Evolutionary conservation across 2,329 filamentous ascomycete genomes (phyloP), one percentile per base, ranked within the genome.

Genomic region (Graphium sp.): DNA sequence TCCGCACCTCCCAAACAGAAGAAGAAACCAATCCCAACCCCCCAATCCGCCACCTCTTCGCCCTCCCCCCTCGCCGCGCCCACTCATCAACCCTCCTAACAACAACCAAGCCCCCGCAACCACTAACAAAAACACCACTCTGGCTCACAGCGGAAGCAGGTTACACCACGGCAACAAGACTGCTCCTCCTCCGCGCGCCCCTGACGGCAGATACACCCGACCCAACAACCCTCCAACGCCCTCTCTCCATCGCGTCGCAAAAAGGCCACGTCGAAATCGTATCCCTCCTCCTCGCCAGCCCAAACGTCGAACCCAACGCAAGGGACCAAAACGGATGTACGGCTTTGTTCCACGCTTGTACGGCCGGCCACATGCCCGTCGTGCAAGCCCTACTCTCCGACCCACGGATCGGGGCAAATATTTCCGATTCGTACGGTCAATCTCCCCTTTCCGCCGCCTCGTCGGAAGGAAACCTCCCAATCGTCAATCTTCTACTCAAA

Each of bases 381-480:
- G 38, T 41, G 21, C 26, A 32, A 8, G 12, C 36, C 5, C 33
- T 40, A 5, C 29, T 39, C 13, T 26, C 24, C 20, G 26, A 26
- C 10, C 16, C 15, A 9, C 25, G 27, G 15, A 29, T 38, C 7
- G 24, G 34, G 5, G 20, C 32, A 2, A 29, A 37, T 17, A 20
- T 25, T 11, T 21, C 29, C 9, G 33, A 35, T 15, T 27, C 25
- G 15, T 18, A 20, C 21, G 33, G 36, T 12, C 30, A 26, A 15
- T 31, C 35, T 20, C 33, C 36, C 13, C 29, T 38, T 8, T 37
- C 38, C 25, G 37, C 40, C 21, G 43, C 42, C n/a, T 39, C 37
- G n/a, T 26, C 36, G 15, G 33, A 32, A 6, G 41, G 39, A 10
- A 35, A 42, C 26, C 29, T 30, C 26, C 31, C 22, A 13, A 32